Evolutionary conservation across 2,329 filamentous ascomycete species (phyloP).

Genomic region (Phialocephala sp.): DNA sequence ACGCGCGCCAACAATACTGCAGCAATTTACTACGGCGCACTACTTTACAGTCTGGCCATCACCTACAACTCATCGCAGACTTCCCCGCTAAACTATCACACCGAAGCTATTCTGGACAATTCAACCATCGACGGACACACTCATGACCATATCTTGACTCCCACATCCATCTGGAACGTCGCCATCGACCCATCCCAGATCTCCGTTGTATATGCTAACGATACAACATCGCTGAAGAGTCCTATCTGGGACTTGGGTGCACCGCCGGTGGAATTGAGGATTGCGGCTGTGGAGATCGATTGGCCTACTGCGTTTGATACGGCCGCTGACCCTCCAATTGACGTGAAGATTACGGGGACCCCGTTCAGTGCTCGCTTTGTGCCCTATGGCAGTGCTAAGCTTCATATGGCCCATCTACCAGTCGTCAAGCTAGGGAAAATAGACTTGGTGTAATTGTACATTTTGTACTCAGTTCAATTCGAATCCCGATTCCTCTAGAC

Average conservation of each 20-base stretch:
- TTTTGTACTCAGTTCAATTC: no score
- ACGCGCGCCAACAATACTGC: conserved; percentile 45
- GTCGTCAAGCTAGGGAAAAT: not conserved
- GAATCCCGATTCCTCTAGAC: no score
- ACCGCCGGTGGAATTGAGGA: conserved; percentile 46
- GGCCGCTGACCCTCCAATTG: conserved; percentile 45
- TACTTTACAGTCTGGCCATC: conserved; percentile 48
- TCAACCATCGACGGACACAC: conserved; percentile 30
- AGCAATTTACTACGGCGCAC: conserved; percentile 50
- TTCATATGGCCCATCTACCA: conserved; percentile 50
- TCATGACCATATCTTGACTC: conserved; percentile 46
- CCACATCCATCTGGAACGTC: conserved; percentile 40
- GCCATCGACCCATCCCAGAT: conserved; percentile 45
- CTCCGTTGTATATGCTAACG: conserved; percentile 38
- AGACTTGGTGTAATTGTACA: not conserved
- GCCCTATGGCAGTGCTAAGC: conserved; percentile 53
- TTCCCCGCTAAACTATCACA: conserved; percentile 31
- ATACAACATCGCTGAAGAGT: conserved; percentile 30
- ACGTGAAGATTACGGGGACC: conserved; percentile 42
- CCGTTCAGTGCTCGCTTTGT: conserved; percentile 47
- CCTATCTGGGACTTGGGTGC: conserved; percentile 43
- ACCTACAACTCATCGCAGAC: conserved; percentile 44
- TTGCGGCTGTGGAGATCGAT: conserved; percentile 47
- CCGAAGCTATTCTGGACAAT: not conserved
- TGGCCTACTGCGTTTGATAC: conserved; percentile 45